Base-by-base conservation (phyloP, 164 flowering plant genomes). In the Dillenia turbinata region DNA sequence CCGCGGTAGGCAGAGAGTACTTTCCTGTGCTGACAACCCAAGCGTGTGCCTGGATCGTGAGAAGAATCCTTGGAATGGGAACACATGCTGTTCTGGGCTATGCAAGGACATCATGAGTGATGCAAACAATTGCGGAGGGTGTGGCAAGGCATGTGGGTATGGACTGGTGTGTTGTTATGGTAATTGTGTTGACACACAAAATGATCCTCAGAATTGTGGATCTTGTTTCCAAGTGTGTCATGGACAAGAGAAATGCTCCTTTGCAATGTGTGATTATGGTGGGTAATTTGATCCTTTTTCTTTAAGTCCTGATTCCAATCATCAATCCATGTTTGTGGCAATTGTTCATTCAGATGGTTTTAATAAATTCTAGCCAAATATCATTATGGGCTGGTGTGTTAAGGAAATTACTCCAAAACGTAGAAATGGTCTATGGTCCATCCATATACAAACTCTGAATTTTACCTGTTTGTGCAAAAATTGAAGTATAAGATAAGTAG, bases 41-140 rank as follows among this genome's bases (percentile, higher is more conserved):
- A 14, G 10, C 33, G 68, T 71, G 54, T 73, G 77, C 54, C 24
- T 59, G 62, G 72, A 77, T 61, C 74, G 57, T 6, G 64, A 72
- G 57, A 73, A 69, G 62, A 76, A 73, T 55, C 79, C 76, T 2
- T 69, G 74, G 74, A 74, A 69, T 16, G 75, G 80, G 4, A 48
- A 47, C 19, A 65, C 73, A 1, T 73, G 80, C 47, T 77, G 80
- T 60, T 59, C 66, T 61, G 46, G 47, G 61, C 59, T 57, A 17
- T 77, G 80, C 65, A 70, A 60, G 61, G 80, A 77, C 44, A 68
- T 63, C 3, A 26, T 59, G 47, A 65, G n/a, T 5, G 73, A 76
- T 60, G 50, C 59, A 13, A 60, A 67, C 24, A 44, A 76, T 53
- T 76, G 79, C 47, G 77, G 79, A 16, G 64, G 22, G 5, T 76